Percentiles rank a stretch among this genome's conserved stretches.
phyloP scores from a whole-genome alignment of 2,329 filamentous ascomycete species.

The Didymella keratinophila region DNA sequence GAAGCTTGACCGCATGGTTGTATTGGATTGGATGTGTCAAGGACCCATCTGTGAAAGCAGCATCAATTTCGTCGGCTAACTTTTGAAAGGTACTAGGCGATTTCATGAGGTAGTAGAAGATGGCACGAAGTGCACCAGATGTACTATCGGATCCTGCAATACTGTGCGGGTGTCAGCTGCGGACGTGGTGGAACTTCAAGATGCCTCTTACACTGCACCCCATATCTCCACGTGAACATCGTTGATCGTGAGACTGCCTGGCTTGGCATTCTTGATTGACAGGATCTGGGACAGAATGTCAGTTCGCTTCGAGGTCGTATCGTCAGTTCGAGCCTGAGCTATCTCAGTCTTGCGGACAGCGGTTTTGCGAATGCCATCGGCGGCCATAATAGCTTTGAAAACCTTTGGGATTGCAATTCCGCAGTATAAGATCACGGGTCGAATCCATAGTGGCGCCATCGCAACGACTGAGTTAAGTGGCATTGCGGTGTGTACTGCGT shows the following conservation, averaged over 20 bases:
- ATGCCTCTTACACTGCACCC: constrained; percentile 37
- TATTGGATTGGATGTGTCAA: constrained; percentile 27
- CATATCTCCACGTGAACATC: constrained; percentile 42
- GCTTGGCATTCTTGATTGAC: constrained; percentile 38
- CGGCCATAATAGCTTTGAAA: constrained; percentile 32
- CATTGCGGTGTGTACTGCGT: constrained; percentile 47
- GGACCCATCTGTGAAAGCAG: constrained; percentile 11
- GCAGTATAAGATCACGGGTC: constrained; percentile 15
- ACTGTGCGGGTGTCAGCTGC: constrained; percentile 18
- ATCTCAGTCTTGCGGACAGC: constrained; percentile 27
- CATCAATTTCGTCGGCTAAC: constrained; percentile 30
- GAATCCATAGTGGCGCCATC: constrained; percentile 23
- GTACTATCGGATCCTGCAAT: constrained; percentile 51
- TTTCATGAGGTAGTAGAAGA: constrained; percentile 53
- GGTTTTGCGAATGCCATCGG: constrained; percentile 26
- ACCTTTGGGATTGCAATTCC: constrained; percentile 32
- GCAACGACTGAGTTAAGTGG: constrained; percentile 26
- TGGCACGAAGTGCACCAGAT: constrained; percentile 41
- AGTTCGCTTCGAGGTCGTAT: constrained; percentile 26
- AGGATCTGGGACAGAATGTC: constrained; percentile 45
- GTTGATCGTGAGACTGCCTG: constrained; percentile 39
- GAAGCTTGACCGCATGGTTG: constrained; percentile 67
- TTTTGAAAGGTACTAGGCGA: constrained; percentile 32
- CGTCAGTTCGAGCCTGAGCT: constrained; percentile 21
- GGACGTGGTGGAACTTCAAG: background rate